Evolutionary conservation across 192 early-diverging fungal species (phyloP), one percentile per base, ranked within the genome.

Genomic region (Dimargaris cristalligena): DNA sequence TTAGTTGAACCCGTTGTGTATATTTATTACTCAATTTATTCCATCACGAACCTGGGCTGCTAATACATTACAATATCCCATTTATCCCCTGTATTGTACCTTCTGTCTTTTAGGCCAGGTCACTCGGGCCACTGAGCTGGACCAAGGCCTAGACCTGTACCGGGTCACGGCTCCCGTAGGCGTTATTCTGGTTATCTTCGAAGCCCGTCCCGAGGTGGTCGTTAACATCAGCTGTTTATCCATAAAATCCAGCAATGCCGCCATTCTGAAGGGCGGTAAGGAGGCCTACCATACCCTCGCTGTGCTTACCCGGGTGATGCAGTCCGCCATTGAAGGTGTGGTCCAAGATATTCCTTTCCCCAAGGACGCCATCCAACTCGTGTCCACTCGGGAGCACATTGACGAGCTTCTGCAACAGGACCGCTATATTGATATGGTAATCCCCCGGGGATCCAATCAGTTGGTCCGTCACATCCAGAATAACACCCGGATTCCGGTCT

Each of bases 201-300:
- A 99, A 75, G 91, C 96, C 20, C 81, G 96, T 25, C 96, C 96
- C 29, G 96, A 99, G 70, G 96, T 98, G 1, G 91, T 97, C 29
- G 96, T 95, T 14, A 93, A 99, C 61, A 97, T 99, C 61, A 87
- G 92, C 1, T 84, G 85, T 11, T 72, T 99, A 65, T 88, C 93
- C 4, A 80, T 99, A 66, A 99, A 99, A 68, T 95, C 92, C 29
- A 87, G 85, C 44, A 99, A 99, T 69, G 92, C 96, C 3, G 96
- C 91, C 4, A 94, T 99, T 44, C 75, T 99, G 57, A 99, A 97
- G 78, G 93, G 96, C 49, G 94, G 94, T 41, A 92, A 90, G 71
- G 91, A 95, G 65, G 92, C 91, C 9, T 67, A 72, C 16, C 71
- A 83, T 34, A 89, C 91, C 1, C 91, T 93, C 57, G 73, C 74